Evolutionary conservation across 257 asterid species (phyloP).

Genomic region (Nicotiana tabacum): DNA sequence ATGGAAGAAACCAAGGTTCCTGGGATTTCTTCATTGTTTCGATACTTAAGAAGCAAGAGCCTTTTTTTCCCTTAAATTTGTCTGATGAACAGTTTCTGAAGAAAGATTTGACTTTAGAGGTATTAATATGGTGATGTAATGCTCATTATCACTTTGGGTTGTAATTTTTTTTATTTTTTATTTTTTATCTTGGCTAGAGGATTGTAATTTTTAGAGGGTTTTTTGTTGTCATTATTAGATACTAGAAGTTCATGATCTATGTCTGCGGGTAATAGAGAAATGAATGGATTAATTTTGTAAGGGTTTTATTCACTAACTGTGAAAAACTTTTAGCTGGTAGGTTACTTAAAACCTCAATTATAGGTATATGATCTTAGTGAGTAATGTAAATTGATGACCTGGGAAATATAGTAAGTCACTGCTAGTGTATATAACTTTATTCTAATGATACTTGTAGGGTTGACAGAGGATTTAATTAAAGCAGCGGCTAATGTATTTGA

Average conservation of each 20-base stretch:
- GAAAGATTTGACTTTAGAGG: too few relatives aligned
- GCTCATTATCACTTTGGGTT: background rate
- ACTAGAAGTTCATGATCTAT: background rate
- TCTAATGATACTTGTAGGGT: background rate
- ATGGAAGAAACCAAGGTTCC: too few relatives aligned
- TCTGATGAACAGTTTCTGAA: too few relatives aligned
- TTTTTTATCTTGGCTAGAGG: too few relatives aligned
- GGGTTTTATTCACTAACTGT: slow-evolving; percentile 7
- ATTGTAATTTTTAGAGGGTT: background rate
- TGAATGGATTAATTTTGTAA: background rate
- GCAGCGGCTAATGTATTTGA: background rate
- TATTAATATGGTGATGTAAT: background rate
- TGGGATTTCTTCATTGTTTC: background rate
- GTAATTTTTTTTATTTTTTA: too few relatives aligned
- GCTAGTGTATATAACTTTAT: background rate
- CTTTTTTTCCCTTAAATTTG: too few relatives aligned
- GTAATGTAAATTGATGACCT: background rate
- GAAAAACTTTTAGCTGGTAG: slow-evolving; percentile 7
- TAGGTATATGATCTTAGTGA: too few relatives aligned
- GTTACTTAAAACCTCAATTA: background rate
- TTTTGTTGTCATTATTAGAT: background rate
- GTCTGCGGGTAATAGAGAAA: background rate
- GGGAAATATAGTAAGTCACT: background rate
- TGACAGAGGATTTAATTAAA: background rate
- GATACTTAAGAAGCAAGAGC: too few relatives aligned